Percentiles rank a stretch among this genome's conserved stretches.
These are phyloP conservation scores for Calendula officinalis DNA, from an alignment of 129 eudicot species.

Conservation along the genomic window DNA sequence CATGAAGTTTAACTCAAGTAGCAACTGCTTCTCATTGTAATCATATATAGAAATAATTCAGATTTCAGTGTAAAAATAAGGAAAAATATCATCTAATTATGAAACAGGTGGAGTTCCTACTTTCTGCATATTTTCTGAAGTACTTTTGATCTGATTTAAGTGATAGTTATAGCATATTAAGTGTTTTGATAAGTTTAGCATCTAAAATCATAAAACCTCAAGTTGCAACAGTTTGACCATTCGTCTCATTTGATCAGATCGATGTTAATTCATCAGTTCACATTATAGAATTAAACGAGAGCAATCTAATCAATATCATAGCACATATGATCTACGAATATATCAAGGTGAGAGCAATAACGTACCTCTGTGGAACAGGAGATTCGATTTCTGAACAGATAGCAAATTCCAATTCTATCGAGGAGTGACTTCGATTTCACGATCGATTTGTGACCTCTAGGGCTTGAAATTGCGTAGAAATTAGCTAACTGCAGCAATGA, in stretches of 20 bases:
- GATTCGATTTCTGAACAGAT: constrained; percentile 45
- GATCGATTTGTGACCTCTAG: constrained; percentile 25
- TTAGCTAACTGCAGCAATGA: constrained; percentile 79
- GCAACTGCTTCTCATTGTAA: constrained; percentile 16
- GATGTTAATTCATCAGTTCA: not conserved
- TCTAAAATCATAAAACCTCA: constrained; percentile 1
- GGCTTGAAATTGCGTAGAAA: constrained; percentile 66
- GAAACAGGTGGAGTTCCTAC: constrained; percentile 11
- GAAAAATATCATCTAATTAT: constrained; percentile 7
- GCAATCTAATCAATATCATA: not conserved
- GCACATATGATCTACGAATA: not conserved
- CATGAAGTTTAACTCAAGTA: not conserved
- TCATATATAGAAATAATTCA: constrained; percentile 1
- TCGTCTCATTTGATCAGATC: not conserved
- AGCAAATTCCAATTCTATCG: constrained; percentile 78
- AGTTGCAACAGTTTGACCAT: constrained; percentile 6
- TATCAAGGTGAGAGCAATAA: not conserved
- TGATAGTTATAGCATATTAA: not conserved
- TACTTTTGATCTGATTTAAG: not conserved
- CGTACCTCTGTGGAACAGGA: constrained; percentile 61
- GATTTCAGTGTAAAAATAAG: constrained; percentile 4
- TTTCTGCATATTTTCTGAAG: not conserved
- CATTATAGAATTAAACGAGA: constrained; percentile 5
- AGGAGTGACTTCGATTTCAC: constrained; percentile 48
- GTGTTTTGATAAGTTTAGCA: not conserved